Conservation (phyloP, 2,329 filamentous ascomycete genomes). For the Aspergillaceae sp. region DNA sequence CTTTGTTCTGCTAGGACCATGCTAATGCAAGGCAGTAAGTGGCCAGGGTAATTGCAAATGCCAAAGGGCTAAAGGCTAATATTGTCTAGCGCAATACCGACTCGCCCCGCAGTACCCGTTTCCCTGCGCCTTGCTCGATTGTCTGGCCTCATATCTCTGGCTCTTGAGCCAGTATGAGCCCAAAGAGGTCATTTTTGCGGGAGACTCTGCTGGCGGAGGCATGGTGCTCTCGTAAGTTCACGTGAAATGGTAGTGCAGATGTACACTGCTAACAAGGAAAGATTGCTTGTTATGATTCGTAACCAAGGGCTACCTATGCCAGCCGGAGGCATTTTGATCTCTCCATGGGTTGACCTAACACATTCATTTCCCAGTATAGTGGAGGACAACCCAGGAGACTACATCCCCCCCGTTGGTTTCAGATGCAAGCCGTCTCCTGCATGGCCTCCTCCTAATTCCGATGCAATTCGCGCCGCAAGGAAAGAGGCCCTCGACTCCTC, state of each 20-base stretch:
- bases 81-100: conserved; percentile 57
- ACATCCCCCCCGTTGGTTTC: conserved; percentile 81
- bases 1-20: background rate
- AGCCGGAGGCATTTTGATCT: conserved; percentile 82
- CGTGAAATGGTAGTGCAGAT: background rate
- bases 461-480: conserved; percentile 52
- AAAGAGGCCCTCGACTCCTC: conserved; percentile 40
- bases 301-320: conserved; percentile 78
- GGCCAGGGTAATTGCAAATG: background rate
- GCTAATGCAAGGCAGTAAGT: conserved; percentile 19
- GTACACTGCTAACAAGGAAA: conserved; percentile 14
- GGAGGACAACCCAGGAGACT: conserved; percentile 65
- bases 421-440: conserved; percentile 78
- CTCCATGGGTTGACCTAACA: conserved; percentile 91
- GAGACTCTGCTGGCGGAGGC: conserved; percentile 87
- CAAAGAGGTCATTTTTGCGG: conserved; percentile 74
- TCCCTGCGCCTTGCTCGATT: conserved; percentile 85
- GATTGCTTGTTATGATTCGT: conserved; percentile 67
- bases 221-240: conserved; percentile 60
- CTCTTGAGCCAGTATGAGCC: conserved; percentile 69
- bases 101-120: conserved; percentile 92
- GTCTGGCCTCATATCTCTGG: conserved; percentile 76
- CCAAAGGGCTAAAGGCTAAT: conserved; percentile 7
- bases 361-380: conserved; percentile 92
- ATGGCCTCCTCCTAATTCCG: conserved; percentile 87